Evolutionary conservation across 805 yeast genomes (phyloP), one percentile per base, ranked within the genome.

Genomic region (Candida pseudoglaebosa): DNA sequence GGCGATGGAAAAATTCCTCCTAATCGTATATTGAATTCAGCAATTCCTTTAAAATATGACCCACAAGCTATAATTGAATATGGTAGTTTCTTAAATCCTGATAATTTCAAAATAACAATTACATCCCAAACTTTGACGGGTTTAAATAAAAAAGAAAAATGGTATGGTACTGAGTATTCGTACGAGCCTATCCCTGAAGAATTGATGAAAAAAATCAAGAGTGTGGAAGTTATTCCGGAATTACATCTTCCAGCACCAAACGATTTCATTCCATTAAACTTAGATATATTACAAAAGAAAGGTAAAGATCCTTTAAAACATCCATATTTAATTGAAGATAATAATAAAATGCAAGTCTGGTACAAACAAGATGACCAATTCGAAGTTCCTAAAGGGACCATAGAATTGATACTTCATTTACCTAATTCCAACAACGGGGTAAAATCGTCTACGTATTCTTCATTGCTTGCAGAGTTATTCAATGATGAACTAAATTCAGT

Each of bases 101-200:
- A 73, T 16, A 88, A 86, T 47, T 75, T 84, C 49, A 72, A 87
- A 43, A 65, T 77, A 4, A 62, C 71, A 32, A 55, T 90, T 76
- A 21, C 80, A 67, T 59, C 75, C 57, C 46, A 69, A 37, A 71
- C 70, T 5, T 71, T 79, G 3, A 73, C 73, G 2, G 62, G 50
- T 1, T 61, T 75, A 34, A 65, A 70, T 39, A 46, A 61, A 12
- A 67, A 54, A 15, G 99, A 91, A 57, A 71, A 78, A 52, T 91
- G 96, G 96, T 91, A 93, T 55, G 96, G 95, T 3, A 88, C 97
- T 0, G 84, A 84, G 48, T 86, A 88, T 56, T 61, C 74, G 2
- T 57, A 73, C 31, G 67, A 62, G 8, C 62, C 67, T 12, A 52
- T 86, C 16, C 65, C 77, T 2, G 32, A 45, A 0, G 63, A 61